These are phyloP conservation scores for Alisma plantagoaquatica DNA, from an alignment of 106 monocot species.

Conservation along the genomic window DNA sequence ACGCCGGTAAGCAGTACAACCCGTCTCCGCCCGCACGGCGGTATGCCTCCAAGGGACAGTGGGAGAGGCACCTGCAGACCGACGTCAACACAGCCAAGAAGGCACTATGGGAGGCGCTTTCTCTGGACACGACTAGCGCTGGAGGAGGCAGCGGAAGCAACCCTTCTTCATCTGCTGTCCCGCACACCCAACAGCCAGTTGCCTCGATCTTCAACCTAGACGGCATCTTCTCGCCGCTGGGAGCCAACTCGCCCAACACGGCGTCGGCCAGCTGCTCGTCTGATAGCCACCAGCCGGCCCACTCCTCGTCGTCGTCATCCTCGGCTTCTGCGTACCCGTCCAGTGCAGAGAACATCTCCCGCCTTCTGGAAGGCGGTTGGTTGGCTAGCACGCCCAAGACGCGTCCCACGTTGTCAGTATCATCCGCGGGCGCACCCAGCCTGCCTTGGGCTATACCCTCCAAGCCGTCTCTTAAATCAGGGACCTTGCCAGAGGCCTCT, in stretches of 20 bases:
- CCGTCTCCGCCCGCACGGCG: too few relatives aligned
- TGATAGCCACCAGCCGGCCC: not conserved
- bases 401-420: too few relatives aligned
- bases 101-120: conserved; percentile 19
- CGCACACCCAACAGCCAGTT: too few relatives aligned
- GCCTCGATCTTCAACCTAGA: too few relatives aligned
- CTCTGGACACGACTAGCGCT: not conserved
- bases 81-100: conserved; percentile 21
- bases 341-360: conserved; percentile 20
- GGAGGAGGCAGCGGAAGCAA: not conserved
- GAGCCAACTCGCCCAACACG: too few relatives aligned
- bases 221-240: too few relatives aligned
- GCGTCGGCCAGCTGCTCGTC: too few relatives aligned
- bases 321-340: conserved; percentile 12
- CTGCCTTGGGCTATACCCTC: too few relatives aligned
- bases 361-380: conserved; percentile 18
- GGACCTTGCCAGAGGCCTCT: too few relatives aligned
- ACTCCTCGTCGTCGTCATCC: not conserved
- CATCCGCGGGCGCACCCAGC: too few relatives aligned
- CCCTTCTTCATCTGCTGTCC: not conserved
- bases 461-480: too few relatives aligned
- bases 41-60: conserved; percentile 21
- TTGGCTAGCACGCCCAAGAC: too few relatives aligned
- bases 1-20: not conserved
- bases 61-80: conserved; percentile 27